phyloP scores from a whole-genome alignment of 2,329 filamentous ascomycete species.

The Colletotrichum sp. region DNA sequence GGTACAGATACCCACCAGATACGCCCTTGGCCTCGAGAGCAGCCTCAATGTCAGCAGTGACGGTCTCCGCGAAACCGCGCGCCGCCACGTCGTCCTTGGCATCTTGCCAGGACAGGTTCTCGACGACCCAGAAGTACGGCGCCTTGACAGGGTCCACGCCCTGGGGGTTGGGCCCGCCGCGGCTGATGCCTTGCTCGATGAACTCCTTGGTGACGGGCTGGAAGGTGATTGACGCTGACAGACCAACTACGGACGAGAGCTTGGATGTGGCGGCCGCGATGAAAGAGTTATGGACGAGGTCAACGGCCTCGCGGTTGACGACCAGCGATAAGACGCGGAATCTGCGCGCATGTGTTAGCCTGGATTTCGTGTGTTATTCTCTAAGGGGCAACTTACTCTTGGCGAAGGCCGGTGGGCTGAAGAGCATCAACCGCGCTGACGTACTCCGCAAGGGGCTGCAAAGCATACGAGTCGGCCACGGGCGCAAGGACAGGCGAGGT shows the following conservation, averaged over 20 bases:
- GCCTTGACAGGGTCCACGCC: constrained; percentile 17
- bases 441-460: constrained; percentile 19
- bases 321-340: constrained; percentile 22
- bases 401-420: constrained; percentile 20
- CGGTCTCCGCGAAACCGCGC: not conserved
- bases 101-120: constrained; percentile 20
- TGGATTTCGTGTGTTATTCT: too few species aligned
- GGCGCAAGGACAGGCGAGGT: constrained; percentile 17
- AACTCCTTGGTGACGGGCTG: constrained; percentile 21
- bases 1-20: constrained; percentile 35
- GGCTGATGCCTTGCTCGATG: constrained; percentile 7
- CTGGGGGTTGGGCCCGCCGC: constrained; percentile 19
- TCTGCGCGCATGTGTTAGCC: not conserved
- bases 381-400: not conserved
- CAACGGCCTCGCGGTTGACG: constrained; percentile 18
- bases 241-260: not conserved
- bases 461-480: constrained; percentile 3
- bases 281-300: constrained; percentile 15
- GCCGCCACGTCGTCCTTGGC: constrained; percentile 4
- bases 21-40: constrained; percentile 7
- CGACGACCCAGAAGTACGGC: constrained; percentile 23
- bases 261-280: not conserved
- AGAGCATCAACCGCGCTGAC: constrained; percentile 18
- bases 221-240: constrained; percentile 21
- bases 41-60: constrained; percentile 5